Evolutionary conservation across 495 filamentous ascomycete species (phyloP).

Genomic region (Tuber magnatum): DNA sequence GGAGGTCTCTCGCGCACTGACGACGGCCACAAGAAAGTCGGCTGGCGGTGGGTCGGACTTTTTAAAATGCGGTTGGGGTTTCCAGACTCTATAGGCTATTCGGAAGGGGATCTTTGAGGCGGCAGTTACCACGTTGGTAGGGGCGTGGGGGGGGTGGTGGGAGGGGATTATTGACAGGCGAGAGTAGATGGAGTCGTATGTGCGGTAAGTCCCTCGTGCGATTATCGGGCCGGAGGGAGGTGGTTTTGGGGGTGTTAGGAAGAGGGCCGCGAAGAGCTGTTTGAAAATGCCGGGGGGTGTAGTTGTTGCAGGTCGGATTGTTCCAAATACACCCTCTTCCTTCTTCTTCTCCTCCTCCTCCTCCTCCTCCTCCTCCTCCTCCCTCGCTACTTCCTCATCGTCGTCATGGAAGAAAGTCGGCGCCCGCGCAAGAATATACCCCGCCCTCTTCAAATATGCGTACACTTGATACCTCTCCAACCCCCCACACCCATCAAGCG

Average conservation of each 20-base stretch:
- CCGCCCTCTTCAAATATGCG: slow-evolving; percentile 69
- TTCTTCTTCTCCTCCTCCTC: neutral
- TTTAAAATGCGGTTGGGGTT: slow-evolving; percentile 60
- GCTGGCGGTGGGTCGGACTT: slow-evolving; percentile 68
- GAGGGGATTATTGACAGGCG: slow-evolving; percentile 67
- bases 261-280: slow-evolving; percentile 32
- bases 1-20: slow-evolving; percentile 61
- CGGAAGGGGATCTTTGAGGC: slow-evolving; percentile 51
- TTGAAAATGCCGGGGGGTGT: slow-evolving; percentile 7
- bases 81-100: slow-evolving; percentile 72
- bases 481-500: slow-evolving; percentile 61
- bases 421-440: slow-evolving; percentile 70
- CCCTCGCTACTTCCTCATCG: neutral
- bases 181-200: slow-evolving; percentile 68
- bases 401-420: slow-evolving; percentile 49
- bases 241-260: slow-evolving; percentile 11
- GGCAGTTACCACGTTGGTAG: slow-evolving; percentile 18
- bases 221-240: slow-evolving; percentile 59
- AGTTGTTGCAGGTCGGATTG: slow-evolving; percentile 9
- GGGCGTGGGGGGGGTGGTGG: slow-evolving; percentile 53
- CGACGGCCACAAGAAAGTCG: slow-evolving; percentile 74
- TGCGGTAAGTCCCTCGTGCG: slow-evolving; percentile 67
- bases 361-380: neutral
- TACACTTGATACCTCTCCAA: slow-evolving; percentile 86
- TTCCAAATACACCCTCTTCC: neutral